phyloP scores from a whole-genome alignment of 179 eudicot species.

The Camellia oleifera region DNA sequence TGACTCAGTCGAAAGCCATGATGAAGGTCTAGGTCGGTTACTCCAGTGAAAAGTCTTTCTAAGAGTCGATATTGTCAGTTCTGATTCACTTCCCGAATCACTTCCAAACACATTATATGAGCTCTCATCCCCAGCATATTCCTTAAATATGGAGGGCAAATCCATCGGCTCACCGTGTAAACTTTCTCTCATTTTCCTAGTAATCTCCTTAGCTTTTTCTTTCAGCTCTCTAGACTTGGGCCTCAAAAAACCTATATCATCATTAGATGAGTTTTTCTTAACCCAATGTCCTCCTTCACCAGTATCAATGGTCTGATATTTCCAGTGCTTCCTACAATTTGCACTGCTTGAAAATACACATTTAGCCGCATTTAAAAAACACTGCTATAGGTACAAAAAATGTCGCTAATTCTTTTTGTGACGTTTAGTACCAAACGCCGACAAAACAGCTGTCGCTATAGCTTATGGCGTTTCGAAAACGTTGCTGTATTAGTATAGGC shows the following conservation, averaged over 20 bases:
- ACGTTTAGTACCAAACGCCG: too few relatives aligned
- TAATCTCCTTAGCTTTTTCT: slow-evolving; percentile 62
- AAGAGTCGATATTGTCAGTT: slow-evolving; percentile 33
- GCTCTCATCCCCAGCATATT: slow-evolving; percentile 87
- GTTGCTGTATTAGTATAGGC: too few relatives aligned
- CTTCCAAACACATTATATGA: slow-evolving; percentile 57
- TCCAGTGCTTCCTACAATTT: slow-evolving; percentile 27
- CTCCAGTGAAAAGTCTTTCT: slow-evolving; percentile 35
- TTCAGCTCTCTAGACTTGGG: slow-evolving; percentile 59
- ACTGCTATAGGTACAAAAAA: too few relatives aligned
- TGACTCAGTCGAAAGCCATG: slow-evolving; percentile 44
- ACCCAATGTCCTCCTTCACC: slow-evolving; percentile 27
- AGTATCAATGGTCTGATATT: slow-evolving; percentile 20
- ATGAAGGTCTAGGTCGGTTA: slow-evolving; percentile 32
- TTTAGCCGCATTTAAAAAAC: slow-evolving; percentile 20
- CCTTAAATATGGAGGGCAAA: slow-evolving; percentile 37
- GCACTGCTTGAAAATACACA: slow-evolving; percentile 39
- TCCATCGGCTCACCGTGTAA: slow-evolving; percentile 29
- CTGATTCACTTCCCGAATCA: slow-evolving; percentile 69
- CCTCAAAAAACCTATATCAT: slow-evolving; percentile 26
- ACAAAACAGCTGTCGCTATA: too few relatives aligned
- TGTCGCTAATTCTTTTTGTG: too few relatives aligned
- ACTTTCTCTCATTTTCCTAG: slow-evolving; percentile 52
- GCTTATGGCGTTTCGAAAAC: too few relatives aligned
- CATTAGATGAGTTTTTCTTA: slow-evolving; percentile 24